These are phyloP conservation scores for Marasmius tenuissimus DNA, from an alignment of 1,284 basidiomycete species.

Conservation along the genomic window DNA sequence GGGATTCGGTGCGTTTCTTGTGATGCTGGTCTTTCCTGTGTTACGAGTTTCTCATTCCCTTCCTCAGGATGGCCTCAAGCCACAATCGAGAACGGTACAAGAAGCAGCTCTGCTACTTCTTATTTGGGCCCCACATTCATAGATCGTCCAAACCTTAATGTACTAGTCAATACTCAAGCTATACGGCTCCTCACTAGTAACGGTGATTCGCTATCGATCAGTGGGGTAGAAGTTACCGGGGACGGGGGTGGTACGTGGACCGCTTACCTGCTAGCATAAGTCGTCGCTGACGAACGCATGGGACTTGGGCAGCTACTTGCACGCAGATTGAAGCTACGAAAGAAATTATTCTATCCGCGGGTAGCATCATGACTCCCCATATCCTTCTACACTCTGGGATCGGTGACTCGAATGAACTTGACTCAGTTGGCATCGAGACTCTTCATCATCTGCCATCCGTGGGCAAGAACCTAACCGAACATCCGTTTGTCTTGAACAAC, in stretches of 20 bases:
- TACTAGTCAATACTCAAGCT: constrained; percentile 26
- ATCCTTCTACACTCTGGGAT: constrained; percentile 10
- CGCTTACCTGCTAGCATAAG: background rate
- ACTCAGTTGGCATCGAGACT: background rate
- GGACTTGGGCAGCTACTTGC: constrained; percentile 4
- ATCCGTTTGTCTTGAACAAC: constrained; percentile 1
- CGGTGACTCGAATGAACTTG: constrained; percentile 3
- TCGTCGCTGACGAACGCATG: too few relatives aligned
- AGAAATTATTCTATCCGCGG: constrained; percentile 11
- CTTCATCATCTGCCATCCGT: constrained; percentile 9
- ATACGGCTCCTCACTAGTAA: constrained; percentile 9
- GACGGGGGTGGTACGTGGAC: constrained; percentile 21
- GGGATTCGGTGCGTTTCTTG: constrained; percentile 26
- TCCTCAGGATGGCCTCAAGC: constrained; percentile 20
- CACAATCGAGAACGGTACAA: constrained; percentile 25
- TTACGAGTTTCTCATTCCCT: background rate
- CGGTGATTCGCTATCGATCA: background rate
- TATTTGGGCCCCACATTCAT: constrained; percentile 34
- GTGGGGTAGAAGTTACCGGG: constrained; percentile 12
- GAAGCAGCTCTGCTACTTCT: constrained; percentile 33
- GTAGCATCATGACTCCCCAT: constrained; percentile 6
- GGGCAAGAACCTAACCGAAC: constrained; percentile 9
- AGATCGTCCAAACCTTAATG: constrained; percentile 33
- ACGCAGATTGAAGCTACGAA: background rate
- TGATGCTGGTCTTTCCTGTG: background rate